Base-by-base conservation (phyloP, 345 rosid species). In the Camelina sativa region DNA sequence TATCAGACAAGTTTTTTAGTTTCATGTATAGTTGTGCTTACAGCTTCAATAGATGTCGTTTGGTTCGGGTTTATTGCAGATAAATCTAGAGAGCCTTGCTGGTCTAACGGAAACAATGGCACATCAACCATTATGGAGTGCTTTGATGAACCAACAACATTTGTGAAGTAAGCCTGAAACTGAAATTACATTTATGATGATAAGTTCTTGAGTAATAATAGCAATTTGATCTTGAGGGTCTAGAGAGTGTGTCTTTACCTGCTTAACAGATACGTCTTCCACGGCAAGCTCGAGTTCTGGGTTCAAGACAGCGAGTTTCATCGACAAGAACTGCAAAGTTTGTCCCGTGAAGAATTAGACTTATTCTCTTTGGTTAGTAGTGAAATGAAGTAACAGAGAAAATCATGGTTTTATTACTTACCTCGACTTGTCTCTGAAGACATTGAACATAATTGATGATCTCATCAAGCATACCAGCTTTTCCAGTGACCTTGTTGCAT, bases 381-480 rank as follows among this genome's bases (percentile, higher is more conserved):
- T 56, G 59, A 46, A 64, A 12, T 43, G 38, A 63, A n/a, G 22
- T 62, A 22, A 35, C 7, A 73, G 48, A 73, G 58, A 4, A 4
- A 44, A 56, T 32, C 56, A 32, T 64, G 19, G 28, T 73, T 64
- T 73, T 55, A 54, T 20, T 34, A 11, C 41, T 74, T 84, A 91
- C 97, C 87, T 88, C 94, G 1, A 88, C 91, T 82, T 88, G 97
- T 71, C 85, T 78, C 56, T 93, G 96, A 35, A 89, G 89, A 69
- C 88, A 88, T 74, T 86, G 90, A 76, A 87, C 92, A 80, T 90
- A 84, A 78, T 85, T 88, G 72, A 91, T 91, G 60, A 89, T 84
- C 71, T 91, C 97, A 76, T 89, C 93, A 40, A 91, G 89, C 93
- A 88, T 80, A 50, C 90, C 88, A 48, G 97, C 93, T 68, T 87